Evolutionary conservation across 2,329 filamentous ascomycete genomes (phyloP).

Genomic region (Arthroderma uncinatum): DNA sequence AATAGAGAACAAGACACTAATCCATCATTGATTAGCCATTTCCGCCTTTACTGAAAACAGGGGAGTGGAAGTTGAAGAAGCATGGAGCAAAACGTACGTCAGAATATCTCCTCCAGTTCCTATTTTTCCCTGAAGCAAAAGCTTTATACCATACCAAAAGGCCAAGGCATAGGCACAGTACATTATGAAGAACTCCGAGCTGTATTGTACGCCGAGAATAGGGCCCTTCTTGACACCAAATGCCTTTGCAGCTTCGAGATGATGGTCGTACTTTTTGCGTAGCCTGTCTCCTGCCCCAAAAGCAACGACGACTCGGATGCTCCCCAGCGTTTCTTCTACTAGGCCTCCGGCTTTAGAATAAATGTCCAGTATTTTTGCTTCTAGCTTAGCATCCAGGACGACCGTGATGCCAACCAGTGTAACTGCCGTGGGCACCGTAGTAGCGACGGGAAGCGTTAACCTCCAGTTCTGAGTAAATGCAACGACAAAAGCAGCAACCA

Average conservation of each 20-base stretch:
- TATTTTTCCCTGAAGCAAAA: constrained; percentile 19
- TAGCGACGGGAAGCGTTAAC: constrained; percentile 36
- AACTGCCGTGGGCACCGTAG: constrained; percentile 37
- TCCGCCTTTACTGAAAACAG: not conserved
- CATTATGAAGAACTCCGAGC: constrained; percentile 23
- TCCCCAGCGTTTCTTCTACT: constrained; percentile 42
- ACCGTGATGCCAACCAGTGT: constrained; percentile 19
- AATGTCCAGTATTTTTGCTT: constrained; percentile 27
- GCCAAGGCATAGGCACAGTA: constrained; percentile 26
- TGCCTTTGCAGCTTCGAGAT: constrained; percentile 19
- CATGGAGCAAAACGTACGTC: constrained; percentile 15
- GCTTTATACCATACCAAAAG: constrained; percentile 27
- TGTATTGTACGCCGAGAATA: constrained; percentile 23
- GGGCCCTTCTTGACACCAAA: constrained; percentile 22
- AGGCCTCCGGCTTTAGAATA: constrained; percentile 20
- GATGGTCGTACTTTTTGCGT: constrained; percentile 20
- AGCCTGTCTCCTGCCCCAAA: constrained; percentile 32
- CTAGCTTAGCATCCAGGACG: constrained; percentile 17
- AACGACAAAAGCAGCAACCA: constrained; percentile 32
- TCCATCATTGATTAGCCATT: not conserved
- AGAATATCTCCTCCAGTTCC: constrained; percentile 19
- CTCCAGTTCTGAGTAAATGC: constrained; percentile 35
- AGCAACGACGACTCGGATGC: constrained; percentile 40
- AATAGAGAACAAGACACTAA: constrained; percentile 21
- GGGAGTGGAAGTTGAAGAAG: not conserved